Conservation (phyloP, 345 rosid genomes). For the Litchi chinensis region DNA sequence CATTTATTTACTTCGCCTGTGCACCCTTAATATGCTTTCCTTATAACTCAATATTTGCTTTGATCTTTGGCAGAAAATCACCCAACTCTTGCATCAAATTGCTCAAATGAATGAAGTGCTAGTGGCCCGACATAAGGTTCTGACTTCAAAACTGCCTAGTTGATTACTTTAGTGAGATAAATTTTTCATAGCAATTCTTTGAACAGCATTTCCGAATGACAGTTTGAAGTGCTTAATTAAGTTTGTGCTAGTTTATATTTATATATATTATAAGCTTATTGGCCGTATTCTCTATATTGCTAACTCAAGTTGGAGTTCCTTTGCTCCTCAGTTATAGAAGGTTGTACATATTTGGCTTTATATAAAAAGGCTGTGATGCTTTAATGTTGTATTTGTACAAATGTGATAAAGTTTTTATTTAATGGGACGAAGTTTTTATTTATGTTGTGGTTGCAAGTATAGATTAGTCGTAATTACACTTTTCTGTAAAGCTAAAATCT, state of each 20-base stretch:
- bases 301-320: no score
- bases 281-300: not conserved
- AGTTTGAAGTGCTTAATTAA: not conserved
- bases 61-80: conserved; percentile 44
- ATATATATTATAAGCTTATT: not conserved
- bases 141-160: conserved; percentile 31
- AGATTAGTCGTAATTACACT: no score
- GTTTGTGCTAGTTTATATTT: not conserved
- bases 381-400: no score
- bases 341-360: not conserved
- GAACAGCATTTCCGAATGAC: not conserved
- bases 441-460: no score
- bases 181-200: conserved; percentile 10
- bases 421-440: no score
- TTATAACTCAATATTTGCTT: not conserved
- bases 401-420: no score
- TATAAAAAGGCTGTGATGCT: no score
- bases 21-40: not conserved
- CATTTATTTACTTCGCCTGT: not conserved
- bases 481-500: no score
- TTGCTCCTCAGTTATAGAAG: not conserved
- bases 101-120: conserved; percentile 60
- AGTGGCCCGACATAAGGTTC: conserved; percentile 46
- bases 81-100: conserved; percentile 52
- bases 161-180: conserved; percentile 3